These are phyloP conservation scores for Micractinium sp. DNA, from an alignment of 139 green algal genomes.

Conservation along the genomic window DNA sequence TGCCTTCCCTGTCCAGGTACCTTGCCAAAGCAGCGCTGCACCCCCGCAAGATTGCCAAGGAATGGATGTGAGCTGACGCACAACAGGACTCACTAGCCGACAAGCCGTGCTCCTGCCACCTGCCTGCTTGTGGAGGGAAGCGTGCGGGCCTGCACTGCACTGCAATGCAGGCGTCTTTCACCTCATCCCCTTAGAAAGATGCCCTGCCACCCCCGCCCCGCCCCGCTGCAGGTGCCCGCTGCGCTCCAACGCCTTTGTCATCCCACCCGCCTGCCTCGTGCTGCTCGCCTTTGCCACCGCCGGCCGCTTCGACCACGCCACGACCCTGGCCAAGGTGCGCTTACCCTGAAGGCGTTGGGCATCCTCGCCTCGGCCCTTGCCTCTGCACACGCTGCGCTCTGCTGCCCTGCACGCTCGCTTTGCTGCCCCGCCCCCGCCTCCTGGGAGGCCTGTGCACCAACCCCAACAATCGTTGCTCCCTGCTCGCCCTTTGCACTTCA, in stretches of 20 bases:
- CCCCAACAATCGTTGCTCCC: too few relatives aligned
- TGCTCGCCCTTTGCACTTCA: background rate
- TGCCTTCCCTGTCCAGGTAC: background rate
- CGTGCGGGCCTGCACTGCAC: too few relatives aligned
- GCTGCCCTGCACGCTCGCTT: background rate
- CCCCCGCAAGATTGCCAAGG: slow-evolving; percentile 17
- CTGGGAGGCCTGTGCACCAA: too few relatives aligned
- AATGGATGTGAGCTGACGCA: background rate
- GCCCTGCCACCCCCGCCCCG: too few relatives aligned
- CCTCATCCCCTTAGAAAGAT: too few relatives aligned
- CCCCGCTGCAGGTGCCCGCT: background rate
- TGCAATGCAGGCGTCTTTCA: too few relatives aligned
- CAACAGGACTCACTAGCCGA: too few relatives aligned
- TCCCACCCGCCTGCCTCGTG: slow-evolving; percentile 25
- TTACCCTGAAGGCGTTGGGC: too few relatives aligned
- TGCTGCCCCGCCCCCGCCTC: too few relatives aligned
- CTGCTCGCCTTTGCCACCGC: slow-evolving; percentile 20
- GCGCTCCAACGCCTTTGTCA: slow-evolving; percentile 30
- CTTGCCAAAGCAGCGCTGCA: background rate
- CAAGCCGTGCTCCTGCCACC: too few relatives aligned
- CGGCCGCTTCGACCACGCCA: slow-evolving; percentile 18
- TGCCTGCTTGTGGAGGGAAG: too few relatives aligned
- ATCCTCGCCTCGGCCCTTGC: too few relatives aligned
- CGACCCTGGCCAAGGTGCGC: slow-evolving; percentile 18
- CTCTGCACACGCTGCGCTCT: background rate